Evolutionary conservation across 2,329 filamentous ascomycete species (phyloP).

Genomic region (Phyllosticta citriasiana): DNA sequence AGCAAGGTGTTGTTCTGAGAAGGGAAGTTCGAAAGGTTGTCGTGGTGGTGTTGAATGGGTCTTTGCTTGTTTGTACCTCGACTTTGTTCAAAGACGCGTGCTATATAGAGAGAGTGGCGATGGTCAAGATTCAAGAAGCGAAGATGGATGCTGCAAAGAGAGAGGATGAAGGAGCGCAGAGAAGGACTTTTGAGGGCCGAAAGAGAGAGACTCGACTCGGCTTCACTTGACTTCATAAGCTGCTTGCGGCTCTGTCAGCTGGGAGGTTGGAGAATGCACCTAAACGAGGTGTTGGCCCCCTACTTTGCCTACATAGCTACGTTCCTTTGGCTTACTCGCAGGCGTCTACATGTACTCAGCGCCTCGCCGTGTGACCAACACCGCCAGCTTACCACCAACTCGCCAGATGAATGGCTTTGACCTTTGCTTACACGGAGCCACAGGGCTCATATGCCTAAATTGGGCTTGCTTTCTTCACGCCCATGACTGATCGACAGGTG

Average conservation of each 20-base stretch:
- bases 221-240: not conserved
- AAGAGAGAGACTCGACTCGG: not conserved
- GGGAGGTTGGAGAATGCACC: not conserved
- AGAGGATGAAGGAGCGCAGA: not conserved
- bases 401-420: not conserved
- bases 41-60: not conserved
- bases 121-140: not conserved
- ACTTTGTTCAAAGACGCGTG: not conserved
- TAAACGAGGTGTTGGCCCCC: not conserved
- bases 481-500: not conserved
- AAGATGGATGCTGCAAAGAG: not conserved
- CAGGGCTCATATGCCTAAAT: not conserved
- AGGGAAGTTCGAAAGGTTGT: not conserved
- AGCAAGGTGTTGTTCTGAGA: not conserved
- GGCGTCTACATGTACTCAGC: not conserved
- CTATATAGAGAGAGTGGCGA: not conserved
- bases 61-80: not conserved
- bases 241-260: not conserved
- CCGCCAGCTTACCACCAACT: not conserved
- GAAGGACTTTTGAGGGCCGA: not conserved
- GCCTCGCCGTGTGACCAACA: not conserved
- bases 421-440: not conserved
- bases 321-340: not conserved
- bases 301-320: not conserved
- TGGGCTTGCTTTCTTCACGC: not conserved